These are phyloP conservation scores for Colletotrichum brevisporum DNA, from an alignment of 2,329 filamentous ascomycete species.

Conservation along the genomic window DNA sequence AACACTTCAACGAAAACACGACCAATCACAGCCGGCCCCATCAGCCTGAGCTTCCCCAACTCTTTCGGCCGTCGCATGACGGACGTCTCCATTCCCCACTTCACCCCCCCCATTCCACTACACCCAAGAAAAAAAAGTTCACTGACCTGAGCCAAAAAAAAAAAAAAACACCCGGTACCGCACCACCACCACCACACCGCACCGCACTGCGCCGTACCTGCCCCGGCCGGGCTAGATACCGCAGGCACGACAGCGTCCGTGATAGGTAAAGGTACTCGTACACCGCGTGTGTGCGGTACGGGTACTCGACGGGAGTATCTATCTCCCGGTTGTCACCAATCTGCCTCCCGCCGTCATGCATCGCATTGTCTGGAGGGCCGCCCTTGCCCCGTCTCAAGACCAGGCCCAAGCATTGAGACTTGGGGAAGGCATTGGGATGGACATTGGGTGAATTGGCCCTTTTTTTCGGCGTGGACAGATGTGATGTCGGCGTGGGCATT, in stretches of 20 bases:
- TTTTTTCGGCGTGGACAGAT: constrained; percentile 11
- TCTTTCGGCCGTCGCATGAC: constrained; percentile 45
- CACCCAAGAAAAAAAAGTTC: constrained; percentile 16
- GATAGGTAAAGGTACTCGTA: too few species aligned
- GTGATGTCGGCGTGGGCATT: neutral
- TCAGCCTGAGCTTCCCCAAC: constrained; percentile 48
- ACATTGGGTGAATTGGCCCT: constrained; percentile 5
- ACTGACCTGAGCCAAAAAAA: constrained; percentile 15
- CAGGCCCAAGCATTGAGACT: constrained; percentile 10
- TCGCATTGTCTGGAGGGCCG: constrained; percentile 29
- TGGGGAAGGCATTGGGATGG: constrained; percentile 6
- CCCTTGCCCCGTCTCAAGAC: constrained; percentile 6
- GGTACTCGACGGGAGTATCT: neutral
- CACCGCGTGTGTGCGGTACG: too few species aligned
- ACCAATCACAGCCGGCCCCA: constrained; percentile 22
- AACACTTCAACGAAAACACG: constrained; percentile 47
- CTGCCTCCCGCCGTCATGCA: constrained; percentile 31
- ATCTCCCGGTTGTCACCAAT: constrained; percentile 18
- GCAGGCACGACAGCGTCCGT: neutral
- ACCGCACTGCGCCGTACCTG: constrained; percentile 10
- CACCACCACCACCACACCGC: too few species aligned
- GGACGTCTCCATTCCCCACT: constrained; percentile 41
- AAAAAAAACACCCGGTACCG: neutral
- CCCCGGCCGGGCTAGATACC: neutral
- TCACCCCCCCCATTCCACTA: constrained; percentile 30